Conservation (phyloP, 495 filamentous ascomycete species). For the Tuber brumale region DNA sequence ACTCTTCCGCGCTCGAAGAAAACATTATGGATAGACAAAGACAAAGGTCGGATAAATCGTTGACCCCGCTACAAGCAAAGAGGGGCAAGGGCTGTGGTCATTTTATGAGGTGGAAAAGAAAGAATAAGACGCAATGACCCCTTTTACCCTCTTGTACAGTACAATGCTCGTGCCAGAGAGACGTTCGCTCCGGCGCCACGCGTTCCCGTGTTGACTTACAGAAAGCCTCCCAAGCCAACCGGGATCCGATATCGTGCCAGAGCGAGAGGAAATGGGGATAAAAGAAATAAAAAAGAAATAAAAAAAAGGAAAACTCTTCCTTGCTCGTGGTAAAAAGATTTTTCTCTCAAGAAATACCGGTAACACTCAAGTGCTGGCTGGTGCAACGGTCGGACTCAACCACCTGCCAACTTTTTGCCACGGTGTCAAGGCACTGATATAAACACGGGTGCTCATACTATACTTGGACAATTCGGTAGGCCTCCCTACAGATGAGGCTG, state of each 20-base stretch:
- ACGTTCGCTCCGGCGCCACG: neutral
- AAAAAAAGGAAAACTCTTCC: neutral
- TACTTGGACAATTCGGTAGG: neutral
- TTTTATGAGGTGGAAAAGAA: neutral
- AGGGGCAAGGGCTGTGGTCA: neutral
- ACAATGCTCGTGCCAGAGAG: neutral
- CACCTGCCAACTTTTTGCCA: neutral
- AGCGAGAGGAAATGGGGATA: neutral
- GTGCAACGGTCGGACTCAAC: neutral
- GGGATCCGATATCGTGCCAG: neutral
- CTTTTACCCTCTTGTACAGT: neutral
- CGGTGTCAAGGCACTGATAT: neutral
- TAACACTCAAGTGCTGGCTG: neutral
- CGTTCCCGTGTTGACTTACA: neutral
- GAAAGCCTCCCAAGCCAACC: neutral
- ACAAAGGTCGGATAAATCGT: neutral
- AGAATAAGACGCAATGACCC: neutral
- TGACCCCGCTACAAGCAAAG: neutral
- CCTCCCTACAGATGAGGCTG: neutral
- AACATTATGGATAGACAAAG: neutral
- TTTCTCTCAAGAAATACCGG: neutral
- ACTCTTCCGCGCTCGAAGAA: neutral
- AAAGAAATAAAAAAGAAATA: neutral
- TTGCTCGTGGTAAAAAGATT: neutral
- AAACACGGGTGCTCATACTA: neutral